Base-by-base conservation (phyloP, 2,329 filamentous ascomycete species). In the Stenocarpella maydis region DNA sequence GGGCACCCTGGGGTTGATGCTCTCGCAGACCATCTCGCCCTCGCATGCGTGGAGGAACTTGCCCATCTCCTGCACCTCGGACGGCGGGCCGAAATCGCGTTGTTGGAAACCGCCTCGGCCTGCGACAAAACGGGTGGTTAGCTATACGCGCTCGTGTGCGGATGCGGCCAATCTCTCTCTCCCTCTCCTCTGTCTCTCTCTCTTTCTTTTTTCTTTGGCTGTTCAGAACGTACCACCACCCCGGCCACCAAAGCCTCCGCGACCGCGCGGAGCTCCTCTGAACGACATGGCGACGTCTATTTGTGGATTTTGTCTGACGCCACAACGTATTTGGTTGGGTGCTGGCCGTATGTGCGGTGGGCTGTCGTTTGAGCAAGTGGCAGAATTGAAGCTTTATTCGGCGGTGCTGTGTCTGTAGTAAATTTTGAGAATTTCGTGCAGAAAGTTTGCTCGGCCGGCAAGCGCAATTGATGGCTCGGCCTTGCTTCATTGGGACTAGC, bases 21-120 rank as follows among this genome's bases (percentile, higher is more conserved):
- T 97, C 82, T 94, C 91, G 92, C 95, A 98, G 76, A 99, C 92
- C 88, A 99, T 96, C 83, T 99, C 96, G 80, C 95, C 95, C 83
- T 99, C 96, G 84, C 93, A 95, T 70, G 94, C 91, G 85, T 99
- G 96, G 80, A 98, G 83, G 83, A 98, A 97, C 74, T 89, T 89
- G 81, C 96, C 96, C 92, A 99, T 94, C 84, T 98, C 96, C 75
- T 89, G 78, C 65, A 91, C 88, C 69, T 85, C 80, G 69, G 87
- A 86, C 71, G 89, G 89, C 72, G 89, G 89, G 61, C 89, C 89
- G 77, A 86, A 88, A 70, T 89, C 87, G 72, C 82, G 78, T 74
- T 82, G 85, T 73, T 88, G 85, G 78, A 86, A 90, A 70, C 88
- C 88, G 78, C 88, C 88, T 72, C 89, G 87, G 72, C 87, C 87